Evolutionary conservation across 176 grass and related monocot genomes (phyloP), one percentile per base, ranked within the genome.

Genomic region (Rhynchospora pubera): DNA sequence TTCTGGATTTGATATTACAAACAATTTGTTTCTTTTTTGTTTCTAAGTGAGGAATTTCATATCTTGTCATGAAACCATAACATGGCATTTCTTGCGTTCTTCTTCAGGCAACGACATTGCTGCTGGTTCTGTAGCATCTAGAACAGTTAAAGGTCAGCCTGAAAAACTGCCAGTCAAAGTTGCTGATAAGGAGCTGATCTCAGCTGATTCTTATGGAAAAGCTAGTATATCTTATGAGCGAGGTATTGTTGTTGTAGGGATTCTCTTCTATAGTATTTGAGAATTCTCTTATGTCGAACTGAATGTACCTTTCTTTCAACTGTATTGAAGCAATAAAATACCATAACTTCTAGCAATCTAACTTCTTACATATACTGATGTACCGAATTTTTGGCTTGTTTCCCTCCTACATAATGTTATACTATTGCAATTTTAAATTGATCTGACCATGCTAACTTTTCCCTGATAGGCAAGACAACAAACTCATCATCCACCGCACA

Each of bases 241-340:
- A 94, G 91, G 91, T 94, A 92, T 66, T 72, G 21, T 84, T 84
- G 21, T 84, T 84, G 55, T 65, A 80, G 50, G 65, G 84, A 34
- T 66, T 85, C 52, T 59, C 51, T 59, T 86, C 47, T 56, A 32
- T 18, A 63, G 15, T 50, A 68, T 24, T 59, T 86, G 76, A 23
- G 84, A 48, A n/a, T 66, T 85, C 34, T 84, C n/a, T 65, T 65
- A 72, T 66, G 65, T 11, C 77, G 57, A 62, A 42, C 34, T 86
- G 18, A 69, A 84, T 60, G 57, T 45, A 13, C 48, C 52, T 69
- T 46, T 61, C 68, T 34, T 67, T 74, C 44, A 57, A 83, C n/a
- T 65, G 45, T 74, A 48, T 69, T 21, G 68, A 55, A 58, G 16
- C 42, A 83, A 59, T 84, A 55, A 84, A 83, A 70, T 30, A 28